These are phyloP conservation scores for Pezicula rhizophila DNA, from an alignment of 2,329 filamentous ascomycete genomes.

Conservation along the genomic window DNA sequence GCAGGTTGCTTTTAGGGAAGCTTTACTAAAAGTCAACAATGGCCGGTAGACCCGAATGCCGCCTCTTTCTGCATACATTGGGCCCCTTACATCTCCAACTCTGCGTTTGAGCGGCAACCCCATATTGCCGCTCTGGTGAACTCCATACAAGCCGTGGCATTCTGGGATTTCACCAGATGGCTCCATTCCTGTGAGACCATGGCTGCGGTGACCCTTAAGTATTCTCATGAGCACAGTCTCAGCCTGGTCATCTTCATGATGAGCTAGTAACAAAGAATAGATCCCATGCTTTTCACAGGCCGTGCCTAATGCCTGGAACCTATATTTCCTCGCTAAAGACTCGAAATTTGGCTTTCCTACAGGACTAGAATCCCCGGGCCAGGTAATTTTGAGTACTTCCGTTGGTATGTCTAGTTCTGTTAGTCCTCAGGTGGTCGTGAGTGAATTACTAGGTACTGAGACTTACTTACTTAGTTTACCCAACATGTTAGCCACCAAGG, in stretches of 20 bases:
- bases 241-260: slow-evolving; percentile 86
- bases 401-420: slow-evolving; percentile 20
- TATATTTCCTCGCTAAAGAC: slow-evolving; percentile 63
- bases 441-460: not conserved
- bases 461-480: slow-evolving; percentile 18
- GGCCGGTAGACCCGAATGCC: slow-evolving; percentile 65
- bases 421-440: not conserved
- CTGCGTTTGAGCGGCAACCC: slow-evolving; percentile 10
- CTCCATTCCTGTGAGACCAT: slow-evolving; percentile 68
- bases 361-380: slow-evolving; percentile 38
- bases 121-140: slow-evolving; percentile 54
- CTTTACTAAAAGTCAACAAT: slow-evolving; percentile 65
- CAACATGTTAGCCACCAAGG: slow-evolving; percentile 33
- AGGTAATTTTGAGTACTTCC: slow-evolving; percentile 37
- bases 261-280: slow-evolving; percentile 65
- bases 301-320: slow-evolving; percentile 66
- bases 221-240: slow-evolving; percentile 85
- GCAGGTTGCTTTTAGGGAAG: slow-evolving; percentile 70
- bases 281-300: slow-evolving; percentile 49
- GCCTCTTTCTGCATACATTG: slow-evolving; percentile 43
- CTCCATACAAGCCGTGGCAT: slow-evolving; percentile 67
- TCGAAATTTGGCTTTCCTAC: slow-evolving; percentile 62
- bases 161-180: slow-evolving; percentile 69
- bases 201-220: slow-evolving; percentile 56
- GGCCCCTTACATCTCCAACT: not conserved